phyloP scores from a whole-genome alignment of 805 yeast species.

The Cyberlindnera subsufficiens region DNA sequence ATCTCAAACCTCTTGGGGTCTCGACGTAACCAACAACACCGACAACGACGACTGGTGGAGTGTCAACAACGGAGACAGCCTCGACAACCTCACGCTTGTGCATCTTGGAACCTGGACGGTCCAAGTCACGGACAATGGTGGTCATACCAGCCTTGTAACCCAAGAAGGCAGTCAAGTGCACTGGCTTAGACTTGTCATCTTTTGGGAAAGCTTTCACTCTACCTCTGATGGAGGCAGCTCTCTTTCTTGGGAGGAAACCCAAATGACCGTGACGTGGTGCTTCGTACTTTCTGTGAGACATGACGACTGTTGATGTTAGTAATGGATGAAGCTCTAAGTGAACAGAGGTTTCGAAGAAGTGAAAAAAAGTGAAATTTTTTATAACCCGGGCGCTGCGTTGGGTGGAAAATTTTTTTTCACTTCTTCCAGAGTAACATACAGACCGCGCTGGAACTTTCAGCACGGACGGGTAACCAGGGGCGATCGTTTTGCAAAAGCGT shows the following conservation, averaged over 20 bases:
- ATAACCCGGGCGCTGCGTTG: not conserved
- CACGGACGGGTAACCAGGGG: no score
- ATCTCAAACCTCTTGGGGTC: conserved; percentile 99
- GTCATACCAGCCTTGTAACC: conserved; percentile 99
- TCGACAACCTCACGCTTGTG: conserved; percentile 99
- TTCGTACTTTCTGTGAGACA: conserved; percentile 99
- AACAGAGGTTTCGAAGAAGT: conserved; percentile 1
- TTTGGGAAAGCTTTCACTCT: conserved; percentile 99
- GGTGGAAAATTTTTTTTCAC: not conserved
- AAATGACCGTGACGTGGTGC: conserved; percentile 99
- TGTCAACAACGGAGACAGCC: conserved; percentile 98
- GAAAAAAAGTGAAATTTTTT: conserved; percentile 10
- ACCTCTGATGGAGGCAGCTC: conserved; percentile 98
- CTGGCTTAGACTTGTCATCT: conserved; percentile 97
- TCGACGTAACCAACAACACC: conserved; percentile 99
- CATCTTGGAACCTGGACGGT: conserved; percentile 99
- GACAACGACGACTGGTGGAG: conserved; percentile 98
- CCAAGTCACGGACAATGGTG: conserved; percentile 99
- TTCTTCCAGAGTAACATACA: not conserved
- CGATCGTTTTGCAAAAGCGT: no score
- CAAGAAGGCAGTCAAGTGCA: conserved; percentile 97
- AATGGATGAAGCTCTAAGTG: conserved; percentile 5
- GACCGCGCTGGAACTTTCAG: no score
- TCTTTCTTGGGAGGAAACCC: conserved; percentile 99
- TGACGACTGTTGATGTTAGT: conserved; percentile 30